phyloP scores from a whole-genome alignment of 306 rosid species.

The Cucurbita moschata region DNA sequence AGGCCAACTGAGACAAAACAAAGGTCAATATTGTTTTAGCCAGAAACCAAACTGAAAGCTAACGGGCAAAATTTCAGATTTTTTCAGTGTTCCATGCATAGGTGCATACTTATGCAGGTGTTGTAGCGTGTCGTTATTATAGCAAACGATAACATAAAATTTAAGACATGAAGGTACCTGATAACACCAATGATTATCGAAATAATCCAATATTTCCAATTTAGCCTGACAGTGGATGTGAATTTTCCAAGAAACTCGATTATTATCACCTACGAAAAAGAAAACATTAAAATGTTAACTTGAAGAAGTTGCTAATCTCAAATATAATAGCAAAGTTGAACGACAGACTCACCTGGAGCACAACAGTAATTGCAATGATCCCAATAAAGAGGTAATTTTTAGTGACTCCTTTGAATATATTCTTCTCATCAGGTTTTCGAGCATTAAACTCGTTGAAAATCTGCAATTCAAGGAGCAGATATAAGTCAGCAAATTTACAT shows the following conservation, averaged over 20 bases:
- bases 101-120: too few species aligned
- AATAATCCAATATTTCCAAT: conserved; percentile 67
- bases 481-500: background rate
- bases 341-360: conserved; percentile 56
- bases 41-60: background rate
- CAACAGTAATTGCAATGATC: conserved; percentile 47
- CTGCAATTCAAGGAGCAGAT: conserved; percentile 20
- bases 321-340: background rate
- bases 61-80: background rate
- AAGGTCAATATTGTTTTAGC: background rate
- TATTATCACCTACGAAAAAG: conserved; percentile 39
- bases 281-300: background rate
- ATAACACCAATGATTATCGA: conserved; percentile 50
- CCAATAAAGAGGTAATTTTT: conserved; percentile 66
- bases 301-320: background rate
- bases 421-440: conserved; percentile 66
- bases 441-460: conserved; percentile 87
- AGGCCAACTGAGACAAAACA: conserved; percentile 60
- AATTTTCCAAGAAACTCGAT: conserved; percentile 73
- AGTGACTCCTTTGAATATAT: conserved; percentile 62
- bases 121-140: background rate
- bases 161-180: conserved; percentile 24
- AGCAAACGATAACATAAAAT: background rate
- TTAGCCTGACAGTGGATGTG: conserved; percentile 44
- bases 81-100: background rate